Conservation (phyloP, 2,329 filamentous ascomycete genomes). For the Diaporthe amygdali region DNA sequence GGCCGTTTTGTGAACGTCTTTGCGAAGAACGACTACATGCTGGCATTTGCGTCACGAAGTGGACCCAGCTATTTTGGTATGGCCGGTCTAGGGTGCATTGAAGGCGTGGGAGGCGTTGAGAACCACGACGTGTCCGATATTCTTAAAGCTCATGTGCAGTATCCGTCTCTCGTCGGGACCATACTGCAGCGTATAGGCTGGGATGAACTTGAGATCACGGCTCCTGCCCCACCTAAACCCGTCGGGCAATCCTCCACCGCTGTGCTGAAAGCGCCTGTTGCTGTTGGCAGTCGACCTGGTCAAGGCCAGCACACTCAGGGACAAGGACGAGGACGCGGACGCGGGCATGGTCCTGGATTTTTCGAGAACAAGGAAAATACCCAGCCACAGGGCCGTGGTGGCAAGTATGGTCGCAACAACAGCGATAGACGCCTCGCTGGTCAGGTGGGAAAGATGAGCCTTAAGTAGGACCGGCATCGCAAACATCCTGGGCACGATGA, state of each 20-base stretch:
- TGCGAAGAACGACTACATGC: constrained; percentile 84
- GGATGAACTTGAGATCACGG: constrained; percentile 59
- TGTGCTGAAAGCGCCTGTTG: neutral
- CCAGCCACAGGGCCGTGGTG: constrained; percentile 20
- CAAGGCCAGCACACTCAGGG: neutral
- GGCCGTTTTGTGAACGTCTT: constrained; percentile 91
- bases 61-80: constrained; percentile 83
- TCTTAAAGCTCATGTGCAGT: constrained; percentile 72
- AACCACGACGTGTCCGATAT: constrained; percentile 71
- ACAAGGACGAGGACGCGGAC: neutral
- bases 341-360: neutral
- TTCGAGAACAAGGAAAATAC: constrained; percentile 23
- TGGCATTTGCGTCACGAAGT: constrained; percentile 86
- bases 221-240: neutral
- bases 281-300: neutral
- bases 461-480: constrained; percentile 26
- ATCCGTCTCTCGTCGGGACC: constrained; percentile 69
- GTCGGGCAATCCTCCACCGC: neutral
- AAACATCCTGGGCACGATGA: constrained; percentile 2
- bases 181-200: constrained; percentile 72
- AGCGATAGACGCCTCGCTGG: constrained; percentile 21
- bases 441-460: constrained; percentile 23
- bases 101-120: constrained; percentile 69
- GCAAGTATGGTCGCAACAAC: constrained; percentile 13
- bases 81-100: constrained; percentile 79